Evolutionary conservation across 2,329 filamentous ascomycete species (phyloP), one percentile per base, ranked within the genome.

Genomic region (Massarina eburnea): DNA sequence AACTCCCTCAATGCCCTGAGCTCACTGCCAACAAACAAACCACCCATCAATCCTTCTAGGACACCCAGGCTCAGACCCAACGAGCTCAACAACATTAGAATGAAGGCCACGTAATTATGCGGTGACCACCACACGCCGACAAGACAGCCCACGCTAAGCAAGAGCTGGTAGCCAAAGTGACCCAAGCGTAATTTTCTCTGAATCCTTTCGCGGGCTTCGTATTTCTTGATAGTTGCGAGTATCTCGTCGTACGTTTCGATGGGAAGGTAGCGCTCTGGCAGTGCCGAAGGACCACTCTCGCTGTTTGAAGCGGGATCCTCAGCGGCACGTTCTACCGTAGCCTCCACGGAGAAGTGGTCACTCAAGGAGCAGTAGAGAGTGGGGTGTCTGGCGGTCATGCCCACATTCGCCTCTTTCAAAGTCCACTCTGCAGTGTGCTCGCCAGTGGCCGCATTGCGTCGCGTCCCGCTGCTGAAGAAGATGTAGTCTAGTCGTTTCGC

Each of bases 401-500:
- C 85, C 1, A 99, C 87, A 39, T 82, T 80, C 3, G 82, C 85
- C 7, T 80, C 77, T 48, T 83, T 78, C 47, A 96, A 83, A 10
- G 81, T 74, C 91, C 91, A 96, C 45, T 71, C 70, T 6, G 57
- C 43, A 1, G 45, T 56, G 4, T 51, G 45, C 19, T 62, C 51
- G 8, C 63, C 63, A 15, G 61, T 62, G n/a, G 58, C 48, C 2
- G 57, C 54, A 34, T 61, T 53, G 10, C 57, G 61, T 14, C 53
- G 54, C 22, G 49, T 51, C 27, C 58, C 64, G 43, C 62, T 62
- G 51, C 65, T 64, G 57, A 89, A 85, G 71, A 99, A 97, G 62
- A 99, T 87, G 71, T 99, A 99, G 72, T 99, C 94, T 38, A 97
- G 80, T 18, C 94, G 79, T 68, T 96, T 92, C n/a, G 88, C 92